Base-by-base conservation (phyloP, 768 basidiomycete genomes). In the Phylloporus sp. region DNA sequence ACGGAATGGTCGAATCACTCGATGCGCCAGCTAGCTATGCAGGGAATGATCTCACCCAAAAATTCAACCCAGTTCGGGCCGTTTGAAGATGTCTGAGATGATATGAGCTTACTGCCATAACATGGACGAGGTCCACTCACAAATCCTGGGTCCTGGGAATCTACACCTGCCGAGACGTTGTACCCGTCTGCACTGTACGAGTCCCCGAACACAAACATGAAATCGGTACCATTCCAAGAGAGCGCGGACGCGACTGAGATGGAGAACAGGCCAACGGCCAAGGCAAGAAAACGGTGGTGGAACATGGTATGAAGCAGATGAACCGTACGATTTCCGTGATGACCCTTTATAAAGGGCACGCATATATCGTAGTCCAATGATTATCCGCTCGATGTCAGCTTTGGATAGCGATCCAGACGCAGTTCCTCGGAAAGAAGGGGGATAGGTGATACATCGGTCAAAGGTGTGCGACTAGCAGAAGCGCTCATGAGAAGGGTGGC, bases 51-150 rank as follows among this genome's bases (percentile, higher is more conserved):
- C 67, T 51, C 46, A 80, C 80, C 68, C 44, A 81, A 67, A 53
- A 68, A 74, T 46, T 75, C 59, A 6, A 80, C 79, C 81, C 81
- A 84, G 58, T 80, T 83, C 0, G 73, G 80, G 13, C 81, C 80
- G 57, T 82, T 79, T 15, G 78, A 79, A 9, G 78, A 78, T 8
- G 75, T 77, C 79, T 82, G 34, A 1, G 23, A 8, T 2, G 18
- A 27, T 21, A 14, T 51, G 48, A 53, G 48, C 35, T 17, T 22
- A 20, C 20, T 49, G n/a, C 27, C 17, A 26, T 38, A 32, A 13
- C 28, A 31, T 21, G 20, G 14, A 32, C 8, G 22, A 17, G 10
- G 9, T 21, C 32, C 23, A 62, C 75, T 59, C 57, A 81, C 80
- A 50, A 68, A 74, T 34, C 74, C 72, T 11, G 81, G 79, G 33